A percentile compares a stretch with the other conserved stretches of the same genome.
Evolutionary conservation across 2,329 filamentous ascomycete species (phyloP).

Genomic region (Alternaria sp.): DNA sequence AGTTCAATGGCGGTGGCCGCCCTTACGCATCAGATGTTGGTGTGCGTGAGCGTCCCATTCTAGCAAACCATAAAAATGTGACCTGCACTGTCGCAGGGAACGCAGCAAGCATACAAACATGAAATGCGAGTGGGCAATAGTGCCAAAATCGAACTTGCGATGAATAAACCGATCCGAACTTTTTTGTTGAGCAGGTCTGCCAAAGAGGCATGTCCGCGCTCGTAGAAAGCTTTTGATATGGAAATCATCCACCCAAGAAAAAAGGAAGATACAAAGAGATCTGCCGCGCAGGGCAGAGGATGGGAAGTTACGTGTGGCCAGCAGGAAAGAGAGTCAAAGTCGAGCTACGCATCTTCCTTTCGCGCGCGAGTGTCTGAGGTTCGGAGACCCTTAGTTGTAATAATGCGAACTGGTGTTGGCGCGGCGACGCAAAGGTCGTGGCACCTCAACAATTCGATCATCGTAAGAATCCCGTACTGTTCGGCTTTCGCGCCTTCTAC

Average conservation of each 20-base stretch:
- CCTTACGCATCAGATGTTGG: constrained; percentile 35
- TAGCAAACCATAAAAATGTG: constrained; percentile 47
- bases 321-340: background rate
- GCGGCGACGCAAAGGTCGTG: constrained; percentile 31
- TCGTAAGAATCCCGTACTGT: constrained; percentile 14
- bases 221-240: constrained; percentile 26
- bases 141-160: constrained; percentile 25
- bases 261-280: constrained; percentile 3
- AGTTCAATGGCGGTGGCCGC: constrained; percentile 26
- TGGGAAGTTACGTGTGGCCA: constrained; percentile 11
- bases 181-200: constrained; percentile 19
- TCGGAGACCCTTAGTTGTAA: constrained; percentile 14
- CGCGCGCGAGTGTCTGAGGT: background rate
- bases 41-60: constrained; percentile 48
- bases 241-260: constrained; percentile 8
- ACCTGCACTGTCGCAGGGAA: constrained; percentile 41
- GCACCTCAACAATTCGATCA: constrained; percentile 21
- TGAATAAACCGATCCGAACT: constrained; percentile 21
- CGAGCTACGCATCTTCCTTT: background rate
- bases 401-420: constrained; percentile 21
- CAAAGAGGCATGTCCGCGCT: constrained; percentile 7
- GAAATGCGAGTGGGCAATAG: constrained; percentile 29
- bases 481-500: constrained; percentile 31
- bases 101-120: constrained; percentile 34
- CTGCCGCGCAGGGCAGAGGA: background rate